A percentile compares a stretch with the other conserved stretches of the same genome.
These are phyloP conservation scores for Solanum pennellii DNA, from an alignment of 257 asterid species.

Conservation along the genomic window DNA sequence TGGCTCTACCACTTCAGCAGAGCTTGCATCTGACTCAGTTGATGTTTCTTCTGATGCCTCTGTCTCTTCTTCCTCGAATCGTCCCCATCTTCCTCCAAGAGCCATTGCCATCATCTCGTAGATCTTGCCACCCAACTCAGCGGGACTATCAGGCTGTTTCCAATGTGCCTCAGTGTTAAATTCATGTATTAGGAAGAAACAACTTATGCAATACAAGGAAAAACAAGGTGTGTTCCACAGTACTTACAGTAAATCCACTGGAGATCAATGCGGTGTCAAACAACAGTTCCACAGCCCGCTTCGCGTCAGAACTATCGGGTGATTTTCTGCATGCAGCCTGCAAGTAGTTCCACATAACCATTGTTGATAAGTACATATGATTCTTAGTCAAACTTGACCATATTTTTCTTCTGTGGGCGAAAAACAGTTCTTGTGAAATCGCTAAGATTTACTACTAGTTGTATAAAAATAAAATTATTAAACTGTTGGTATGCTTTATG, in stretches of 20 bases:
- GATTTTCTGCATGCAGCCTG: constrained; percentile 98
- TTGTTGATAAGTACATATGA: neutral
- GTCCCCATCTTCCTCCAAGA: constrained; percentile 98
- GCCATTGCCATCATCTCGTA: constrained; percentile 99
- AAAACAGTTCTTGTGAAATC: neutral
- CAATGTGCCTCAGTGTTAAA: neutral
- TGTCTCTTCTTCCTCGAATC: constrained; percentile 38
- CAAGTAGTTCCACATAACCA: neutral
- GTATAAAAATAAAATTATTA: neutral
- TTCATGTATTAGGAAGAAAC: neutral
- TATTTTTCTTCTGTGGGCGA: neutral
- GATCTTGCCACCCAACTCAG: constrained; percentile 90
- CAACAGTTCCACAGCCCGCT: constrained; percentile 79
- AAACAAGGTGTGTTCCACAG: neutral
- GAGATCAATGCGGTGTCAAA: constrained; percentile 89
- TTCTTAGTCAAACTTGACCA: neutral
- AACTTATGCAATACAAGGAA: neutral
- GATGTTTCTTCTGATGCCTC: constrained; percentile 6
- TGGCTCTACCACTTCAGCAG: constrained; percentile 22
- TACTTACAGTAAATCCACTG: constrained; percentile 91
- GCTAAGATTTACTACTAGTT: neutral
- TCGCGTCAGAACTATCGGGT: constrained; percentile 83
- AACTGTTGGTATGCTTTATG: neutral
- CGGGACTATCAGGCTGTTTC: constrained; percentile 88
- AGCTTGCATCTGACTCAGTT: constrained; percentile 14